These are phyloP conservation scores for Tulasnella sp. DNA, from an alignment of 768 basidiomycete genomes.

Conservation along the genomic window DNA sequence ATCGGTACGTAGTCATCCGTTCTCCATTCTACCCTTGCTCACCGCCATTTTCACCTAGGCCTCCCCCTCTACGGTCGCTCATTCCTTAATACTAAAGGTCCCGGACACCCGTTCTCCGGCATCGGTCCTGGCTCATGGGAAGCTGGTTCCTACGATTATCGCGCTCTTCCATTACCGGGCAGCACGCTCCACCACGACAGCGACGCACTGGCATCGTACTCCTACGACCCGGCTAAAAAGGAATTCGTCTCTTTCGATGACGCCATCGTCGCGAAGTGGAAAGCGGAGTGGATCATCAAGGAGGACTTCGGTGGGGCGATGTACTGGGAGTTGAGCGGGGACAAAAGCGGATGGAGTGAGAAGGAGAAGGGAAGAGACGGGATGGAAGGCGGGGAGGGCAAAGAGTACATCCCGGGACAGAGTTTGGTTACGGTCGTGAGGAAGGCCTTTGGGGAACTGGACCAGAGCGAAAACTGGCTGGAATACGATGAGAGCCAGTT, in stretches of 20 bases:
- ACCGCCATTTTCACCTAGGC: constrained; percentile 44
- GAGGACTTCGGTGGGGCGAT: constrained; percentile 87
- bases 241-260: constrained; percentile 87
- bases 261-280: constrained; percentile 67
- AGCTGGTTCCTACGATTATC: constrained; percentile 80
- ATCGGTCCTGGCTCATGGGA: constrained; percentile 92
- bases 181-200: constrained; percentile 69
- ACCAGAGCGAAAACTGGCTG: constrained; percentile 79
- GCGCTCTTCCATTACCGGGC: constrained; percentile 78
- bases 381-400: constrained; percentile 60
- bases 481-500: constrained; percentile 74
- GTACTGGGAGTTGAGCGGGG: constrained; percentile 53
- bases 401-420: constrained; percentile 68
- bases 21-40: background rate
- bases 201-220: constrained; percentile 74
- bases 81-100: constrained; percentile 83
- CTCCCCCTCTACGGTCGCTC: constrained; percentile 93
- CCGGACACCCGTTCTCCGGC: constrained; percentile 77
- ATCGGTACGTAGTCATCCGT: constrained; percentile 51
- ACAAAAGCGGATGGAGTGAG: constrained; percentile 75
- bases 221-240: constrained; percentile 69
- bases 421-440: constrained; percentile 77
- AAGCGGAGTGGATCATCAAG: constrained; percentile 78
- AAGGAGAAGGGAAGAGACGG: constrained; percentile 68
- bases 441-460: constrained; percentile 74